Conservation (phyloP, 1,139 yeast species). For the Meyerozyma carpophila region DNA sequence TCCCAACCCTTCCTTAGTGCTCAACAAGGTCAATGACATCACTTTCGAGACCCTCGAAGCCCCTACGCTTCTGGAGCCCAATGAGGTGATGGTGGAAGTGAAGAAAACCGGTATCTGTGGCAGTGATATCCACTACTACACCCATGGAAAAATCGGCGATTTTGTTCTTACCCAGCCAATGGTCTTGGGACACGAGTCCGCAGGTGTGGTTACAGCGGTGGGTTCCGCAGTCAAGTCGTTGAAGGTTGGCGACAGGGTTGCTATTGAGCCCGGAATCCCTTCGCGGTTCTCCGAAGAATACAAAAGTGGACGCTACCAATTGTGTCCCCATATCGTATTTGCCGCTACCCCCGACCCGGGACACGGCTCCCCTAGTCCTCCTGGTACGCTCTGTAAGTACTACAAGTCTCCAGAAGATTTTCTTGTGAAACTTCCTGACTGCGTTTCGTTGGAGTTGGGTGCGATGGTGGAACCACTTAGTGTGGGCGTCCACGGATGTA, state of each 20-base stretch:
- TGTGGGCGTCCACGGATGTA: constrained; percentile 82
- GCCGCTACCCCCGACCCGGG: constrained; percentile 71
- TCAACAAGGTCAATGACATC: constrained; percentile 60
- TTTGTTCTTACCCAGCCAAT: constrained; percentile 59
- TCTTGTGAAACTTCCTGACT: constrained; percentile 72
- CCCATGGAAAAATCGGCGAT: constrained; percentile 74
- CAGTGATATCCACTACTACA: constrained; percentile 78
- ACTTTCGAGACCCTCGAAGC: constrained; percentile 59
- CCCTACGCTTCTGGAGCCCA: constrained; percentile 57
- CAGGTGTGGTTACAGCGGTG: constrained; percentile 65
- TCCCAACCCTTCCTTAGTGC: constrained; percentile 63
- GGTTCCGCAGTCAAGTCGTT: constrained; percentile 57
- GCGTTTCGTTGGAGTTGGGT: constrained; percentile 76
- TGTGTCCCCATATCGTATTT: constrained; percentile 78
- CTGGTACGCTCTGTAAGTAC: constrained; percentile 72
- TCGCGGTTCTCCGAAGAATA: constrained; percentile 71
- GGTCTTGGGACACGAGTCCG: constrained; percentile 74
- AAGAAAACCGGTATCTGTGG: constrained; percentile 86
- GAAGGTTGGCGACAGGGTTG: constrained; percentile 75
- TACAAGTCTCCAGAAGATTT: constrained; percentile 79
- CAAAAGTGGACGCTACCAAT: constrained; percentile 70
- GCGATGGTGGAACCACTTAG: constrained; percentile 85
- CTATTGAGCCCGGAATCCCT: constrained; percentile 68
- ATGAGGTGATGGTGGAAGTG: constrained; percentile 70
- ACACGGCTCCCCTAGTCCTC: constrained; percentile 39